Conservation (phyloP, 23 red algal species). For the Pyropia yezoensis region DNA sequence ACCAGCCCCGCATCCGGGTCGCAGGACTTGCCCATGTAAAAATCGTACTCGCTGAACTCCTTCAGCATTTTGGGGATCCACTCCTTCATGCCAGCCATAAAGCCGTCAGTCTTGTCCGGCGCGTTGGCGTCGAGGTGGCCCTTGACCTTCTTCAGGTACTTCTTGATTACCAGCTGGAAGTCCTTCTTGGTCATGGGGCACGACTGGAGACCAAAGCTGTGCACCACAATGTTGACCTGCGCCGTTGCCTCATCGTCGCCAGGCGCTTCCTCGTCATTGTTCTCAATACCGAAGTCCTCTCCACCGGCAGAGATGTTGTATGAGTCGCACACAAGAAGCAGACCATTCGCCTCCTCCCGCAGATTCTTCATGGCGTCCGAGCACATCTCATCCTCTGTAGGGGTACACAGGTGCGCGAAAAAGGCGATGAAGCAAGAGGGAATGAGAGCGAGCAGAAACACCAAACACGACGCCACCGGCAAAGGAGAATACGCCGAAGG, state of each 20-base stretch:
- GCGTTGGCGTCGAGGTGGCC: conserved; percentile 30
- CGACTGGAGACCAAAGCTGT: conserved; percentile 19
- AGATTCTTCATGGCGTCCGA: conserved; percentile 55
- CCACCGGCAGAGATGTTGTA: conserved; percentile 40
- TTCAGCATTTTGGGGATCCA: conserved; percentile 53
- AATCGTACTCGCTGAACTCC: conserved; percentile 48
- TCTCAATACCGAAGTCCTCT: conserved; percentile 30
- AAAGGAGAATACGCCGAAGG: too few relatives aligned
- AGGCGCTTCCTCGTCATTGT: conserved; percentile 32
- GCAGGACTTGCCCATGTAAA: conserved; percentile 41
- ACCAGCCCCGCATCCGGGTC: conserved; percentile 32
- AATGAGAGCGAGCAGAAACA: too few relatives aligned
- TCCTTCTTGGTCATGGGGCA: conserved; percentile 27
- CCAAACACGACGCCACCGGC: too few relatives aligned
- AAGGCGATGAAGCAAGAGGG: too few relatives aligned
- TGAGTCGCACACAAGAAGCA: conserved; percentile 39
- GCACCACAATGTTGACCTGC: conserved; percentile 38
- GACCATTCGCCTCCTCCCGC: conserved; percentile 24
- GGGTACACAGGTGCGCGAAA: background rate
- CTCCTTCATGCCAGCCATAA: conserved; percentile 53
- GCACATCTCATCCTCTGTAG: conserved; percentile 18
- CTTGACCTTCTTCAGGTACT: conserved; percentile 29
- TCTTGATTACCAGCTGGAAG: conserved; percentile 35
- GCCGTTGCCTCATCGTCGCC: conserved; percentile 8
- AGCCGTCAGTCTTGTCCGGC: conserved; percentile 6